Percentiles rank a stretch among this genome's conserved stretches.
phyloP scores from a whole-genome alignment of 2,329 filamentous ascomycete genomes.

The Aspergillus sojae region DNA sequence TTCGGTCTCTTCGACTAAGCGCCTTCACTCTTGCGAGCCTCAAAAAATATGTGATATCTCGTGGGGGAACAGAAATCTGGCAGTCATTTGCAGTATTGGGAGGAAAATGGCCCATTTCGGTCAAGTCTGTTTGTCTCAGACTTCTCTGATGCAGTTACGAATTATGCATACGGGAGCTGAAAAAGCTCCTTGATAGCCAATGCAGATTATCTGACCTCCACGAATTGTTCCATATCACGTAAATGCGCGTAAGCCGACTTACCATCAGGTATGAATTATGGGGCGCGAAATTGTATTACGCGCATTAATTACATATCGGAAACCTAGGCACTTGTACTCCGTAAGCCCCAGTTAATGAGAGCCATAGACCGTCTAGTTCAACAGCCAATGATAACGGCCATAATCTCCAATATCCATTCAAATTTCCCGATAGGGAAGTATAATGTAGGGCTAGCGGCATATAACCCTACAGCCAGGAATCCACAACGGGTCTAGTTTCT shows the following conservation, averaged over 20 bases:
- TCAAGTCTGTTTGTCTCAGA: conserved; percentile 33
- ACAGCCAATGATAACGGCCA: conserved; percentile 1
- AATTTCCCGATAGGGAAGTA: not conserved
- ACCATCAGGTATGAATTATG: not conserved
- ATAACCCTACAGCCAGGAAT: conserved; percentile 12
- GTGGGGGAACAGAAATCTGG: conserved; percentile 62
- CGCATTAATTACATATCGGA: not conserved
- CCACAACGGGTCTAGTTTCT: conserved; percentile 34
- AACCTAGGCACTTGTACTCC: not conserved
- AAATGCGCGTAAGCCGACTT: conserved; percentile 3
- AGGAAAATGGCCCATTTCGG: conserved; percentile 29
- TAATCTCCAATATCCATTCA: not conserved
- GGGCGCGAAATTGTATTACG: not conserved
- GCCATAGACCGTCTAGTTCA: not conserved
- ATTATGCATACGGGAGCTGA: conserved; percentile 36
- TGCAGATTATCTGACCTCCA: conserved; percentile 39
- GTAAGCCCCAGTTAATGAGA: not conserved
- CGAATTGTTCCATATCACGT: conserved; percentile 18
- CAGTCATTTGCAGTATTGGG: conserved; percentile 34
- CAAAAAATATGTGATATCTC: conserved; percentile 57
- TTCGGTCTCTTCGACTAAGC: conserved; percentile 69
- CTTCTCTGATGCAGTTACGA: conserved; percentile 43
- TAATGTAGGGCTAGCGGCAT: conserved; percentile 12
- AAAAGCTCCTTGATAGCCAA: conserved; percentile 36
- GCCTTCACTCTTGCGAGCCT: conserved; percentile 28